Evolutionary conservation across 2,329 filamentous ascomycete genomes (phyloP).

Genomic region (Mycosphaerella sp.): DNA sequence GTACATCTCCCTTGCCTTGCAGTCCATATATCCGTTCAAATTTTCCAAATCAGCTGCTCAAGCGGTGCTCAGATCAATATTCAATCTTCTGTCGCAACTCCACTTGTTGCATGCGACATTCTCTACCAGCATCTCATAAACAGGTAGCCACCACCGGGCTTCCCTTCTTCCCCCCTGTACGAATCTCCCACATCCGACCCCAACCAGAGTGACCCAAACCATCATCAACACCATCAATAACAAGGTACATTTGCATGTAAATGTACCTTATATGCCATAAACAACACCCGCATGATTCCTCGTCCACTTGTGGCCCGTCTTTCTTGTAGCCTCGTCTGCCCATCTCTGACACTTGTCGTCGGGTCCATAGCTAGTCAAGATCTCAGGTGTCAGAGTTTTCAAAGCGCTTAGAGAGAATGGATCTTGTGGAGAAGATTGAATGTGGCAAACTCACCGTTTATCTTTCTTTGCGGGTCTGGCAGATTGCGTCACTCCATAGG

Average conservation of each 20-base stretch:
- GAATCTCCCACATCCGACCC: too few species aligned
- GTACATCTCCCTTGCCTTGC: too few species aligned
- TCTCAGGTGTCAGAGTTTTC: background rate
- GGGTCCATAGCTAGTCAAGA: constrained; percentile 1
- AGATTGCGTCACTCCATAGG: background rate
- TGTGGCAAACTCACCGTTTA: background rate
- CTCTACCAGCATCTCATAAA: too few species aligned
- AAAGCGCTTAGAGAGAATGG: background rate
- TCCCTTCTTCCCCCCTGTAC: too few species aligned
- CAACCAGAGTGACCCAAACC: too few species aligned
- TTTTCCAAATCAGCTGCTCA: too few species aligned
- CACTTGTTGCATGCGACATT: too few species aligned
- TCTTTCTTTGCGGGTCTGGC: background rate
- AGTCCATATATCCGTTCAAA: too few species aligned
- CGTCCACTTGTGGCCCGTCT: background rate
- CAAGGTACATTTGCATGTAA: background rate
- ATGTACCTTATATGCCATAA: background rate
- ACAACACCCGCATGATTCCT: background rate
- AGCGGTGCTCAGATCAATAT: too few species aligned
- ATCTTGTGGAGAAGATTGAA: background rate
- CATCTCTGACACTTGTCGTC: background rate
- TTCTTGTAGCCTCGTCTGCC: background rate
- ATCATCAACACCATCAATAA: background rate
- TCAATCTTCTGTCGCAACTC: too few species aligned
- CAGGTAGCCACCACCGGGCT: too few species aligned